phyloP scores from a whole-genome alignment of 345 rosid genomes.

The Raphanus sativus region DNA sequence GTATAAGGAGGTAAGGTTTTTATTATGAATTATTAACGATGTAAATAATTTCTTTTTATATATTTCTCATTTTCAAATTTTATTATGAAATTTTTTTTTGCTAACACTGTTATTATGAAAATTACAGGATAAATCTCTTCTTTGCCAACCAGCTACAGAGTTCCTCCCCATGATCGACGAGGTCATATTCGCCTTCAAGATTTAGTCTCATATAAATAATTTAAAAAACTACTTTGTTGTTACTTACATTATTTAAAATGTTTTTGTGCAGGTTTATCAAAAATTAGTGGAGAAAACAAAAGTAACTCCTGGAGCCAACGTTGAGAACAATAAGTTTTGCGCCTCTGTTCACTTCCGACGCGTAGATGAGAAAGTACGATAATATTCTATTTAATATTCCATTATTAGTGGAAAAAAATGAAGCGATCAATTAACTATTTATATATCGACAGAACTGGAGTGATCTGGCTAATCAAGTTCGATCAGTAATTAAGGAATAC shows the following conservation, averaged over 20 bases:
- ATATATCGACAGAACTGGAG: slow-evolving; percentile 62
- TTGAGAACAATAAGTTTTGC: slow-evolving; percentile 94
- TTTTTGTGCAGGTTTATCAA: slow-evolving; percentile 45
- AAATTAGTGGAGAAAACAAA: slow-evolving; percentile 62
- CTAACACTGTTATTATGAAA: not conserved
- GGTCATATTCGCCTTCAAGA: slow-evolving; percentile 46
- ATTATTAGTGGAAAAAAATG: not conserved
- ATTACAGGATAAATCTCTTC: slow-evolving; percentile 48
- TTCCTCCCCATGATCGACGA: slow-evolving; percentile 83
- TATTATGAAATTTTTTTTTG: not conserved
- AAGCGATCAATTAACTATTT: not conserved
- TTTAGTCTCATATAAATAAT: not conserved
- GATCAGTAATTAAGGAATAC: slow-evolving; percentile 61
- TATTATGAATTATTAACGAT: no score
- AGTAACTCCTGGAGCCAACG: slow-evolving; percentile 66
- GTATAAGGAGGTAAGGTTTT: slow-evolving; percentile 37
- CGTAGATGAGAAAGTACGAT: slow-evolving; percentile 77
- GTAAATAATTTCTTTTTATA: not conserved
- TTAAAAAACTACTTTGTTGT: not conserved
- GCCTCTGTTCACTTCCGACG: slow-evolving; percentile 87
- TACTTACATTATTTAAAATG: not conserved
- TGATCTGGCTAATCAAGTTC: slow-evolving; percentile 69
- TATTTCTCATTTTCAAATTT: not conserved
- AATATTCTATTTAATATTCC: not conserved
- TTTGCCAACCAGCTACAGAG: slow-evolving; percentile 84